Evolutionary conservation across 2,329 filamentous ascomycete genomes (phyloP).

Genomic region (Colletotrichum karsti): DNA sequence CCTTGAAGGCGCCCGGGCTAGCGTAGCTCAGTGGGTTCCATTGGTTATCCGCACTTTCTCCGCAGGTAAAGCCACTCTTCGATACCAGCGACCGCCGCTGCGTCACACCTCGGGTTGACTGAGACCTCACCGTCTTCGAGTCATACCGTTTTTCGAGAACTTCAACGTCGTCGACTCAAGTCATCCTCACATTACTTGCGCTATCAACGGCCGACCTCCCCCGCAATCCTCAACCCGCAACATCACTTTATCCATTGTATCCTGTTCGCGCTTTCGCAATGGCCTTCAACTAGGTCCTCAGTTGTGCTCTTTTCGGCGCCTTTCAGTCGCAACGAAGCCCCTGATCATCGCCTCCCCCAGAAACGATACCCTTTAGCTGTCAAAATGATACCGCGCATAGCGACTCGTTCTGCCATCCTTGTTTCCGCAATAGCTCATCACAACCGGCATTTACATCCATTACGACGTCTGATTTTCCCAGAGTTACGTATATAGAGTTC

Average conservation of each 20-base stretch:
- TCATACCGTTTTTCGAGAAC: conserved; percentile 13
- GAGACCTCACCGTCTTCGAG: conserved; percentile 13
- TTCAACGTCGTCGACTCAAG: background rate
- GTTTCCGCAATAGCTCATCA: conserved; percentile 17
- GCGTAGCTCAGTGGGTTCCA: too few relatives aligned
- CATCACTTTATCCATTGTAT: background rate
- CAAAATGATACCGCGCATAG: conserved; percentile 30
- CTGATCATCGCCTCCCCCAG: background rate
- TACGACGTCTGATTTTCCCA: background rate
- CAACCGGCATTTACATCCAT: background rate
- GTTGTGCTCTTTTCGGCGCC: background rate
- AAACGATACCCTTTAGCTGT: background rate
- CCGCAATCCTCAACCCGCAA: background rate
- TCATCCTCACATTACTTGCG: background rate
- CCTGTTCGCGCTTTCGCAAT: background rate
- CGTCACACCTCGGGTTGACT: conserved; percentile 7
- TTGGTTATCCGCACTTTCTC: conserved; percentile 25
- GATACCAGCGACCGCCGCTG: background rate
- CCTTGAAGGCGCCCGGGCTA: background rate
- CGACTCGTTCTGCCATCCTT: conserved; percentile 6
- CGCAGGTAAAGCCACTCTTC: conserved; percentile 17
- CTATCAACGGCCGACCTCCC: background rate
- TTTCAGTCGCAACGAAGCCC: background rate
- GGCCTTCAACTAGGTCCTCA: conserved; percentile 15
- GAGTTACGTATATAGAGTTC: background rate